Percentiles rank a stretch among this genome's conserved stretches.
These are phyloP conservation scores for Naegleria fowleri DNA, from an alignment of 208 protist genomes.

Conservation along the genomic window DNA sequence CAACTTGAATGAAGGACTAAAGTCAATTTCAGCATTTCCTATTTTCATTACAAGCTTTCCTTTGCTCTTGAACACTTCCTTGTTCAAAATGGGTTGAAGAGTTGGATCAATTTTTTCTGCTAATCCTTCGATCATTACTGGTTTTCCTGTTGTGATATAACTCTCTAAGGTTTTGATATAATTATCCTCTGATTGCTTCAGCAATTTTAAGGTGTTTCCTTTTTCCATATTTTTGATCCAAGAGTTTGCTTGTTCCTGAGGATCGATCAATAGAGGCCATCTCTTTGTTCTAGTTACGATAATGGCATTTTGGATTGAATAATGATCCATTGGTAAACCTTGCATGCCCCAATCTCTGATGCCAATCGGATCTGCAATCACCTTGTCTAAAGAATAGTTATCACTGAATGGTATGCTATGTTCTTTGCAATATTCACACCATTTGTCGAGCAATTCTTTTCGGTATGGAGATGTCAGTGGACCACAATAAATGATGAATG, in stretches of 20 bases:
- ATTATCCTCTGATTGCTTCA: constrained; percentile 61
- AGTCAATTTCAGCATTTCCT: constrained; percentile 72
- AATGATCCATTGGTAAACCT: constrained; percentile 72
- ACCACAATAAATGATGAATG: constrained; percentile 86
- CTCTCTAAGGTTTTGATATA: constrained; percentile 85
- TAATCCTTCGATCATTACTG: constrained; percentile 90
- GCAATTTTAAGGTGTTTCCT: constrained; percentile 56
- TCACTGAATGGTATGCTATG: constrained; percentile 55
- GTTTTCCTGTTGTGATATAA: constrained; percentile 84
- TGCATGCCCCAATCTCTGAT: constrained; percentile 92
- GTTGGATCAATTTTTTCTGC: constrained; percentile 90
- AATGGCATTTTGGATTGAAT: constrained; percentile 90
- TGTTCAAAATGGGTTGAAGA: constrained; percentile 85
- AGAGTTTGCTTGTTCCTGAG: constrained; percentile 87
- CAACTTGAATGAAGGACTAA: constrained; percentile 57
- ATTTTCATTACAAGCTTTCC: constrained; percentile 80
- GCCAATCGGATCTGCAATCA: constrained; percentile 84
- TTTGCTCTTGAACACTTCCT: constrained; percentile 81
- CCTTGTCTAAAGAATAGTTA: constrained; percentile 62
- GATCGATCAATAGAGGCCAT: constrained; percentile 90
- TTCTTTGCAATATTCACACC: constrained; percentile 56
- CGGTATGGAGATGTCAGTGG: constrained; percentile 85
- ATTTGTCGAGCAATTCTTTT: constrained; percentile 66
- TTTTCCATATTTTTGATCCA: constrained; percentile 83
- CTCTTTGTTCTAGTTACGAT: constrained; percentile 63